phyloP scores from a whole-genome alignment of 1,139 yeast species.

The Yamadazyma atmosphaerica region DNA sequence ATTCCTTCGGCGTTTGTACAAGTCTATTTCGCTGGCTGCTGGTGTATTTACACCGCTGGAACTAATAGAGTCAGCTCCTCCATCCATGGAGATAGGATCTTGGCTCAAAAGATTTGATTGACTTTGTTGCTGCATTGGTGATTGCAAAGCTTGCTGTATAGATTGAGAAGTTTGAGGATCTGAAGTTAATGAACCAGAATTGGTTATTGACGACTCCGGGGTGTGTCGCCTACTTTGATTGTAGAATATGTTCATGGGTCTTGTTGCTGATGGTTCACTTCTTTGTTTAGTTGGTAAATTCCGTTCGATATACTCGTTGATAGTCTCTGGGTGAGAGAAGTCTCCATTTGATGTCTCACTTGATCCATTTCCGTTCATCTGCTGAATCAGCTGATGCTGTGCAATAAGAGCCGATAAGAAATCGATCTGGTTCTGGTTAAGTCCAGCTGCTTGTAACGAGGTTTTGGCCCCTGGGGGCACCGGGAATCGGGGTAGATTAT shows the following conservation, averaged over 20 bases:
- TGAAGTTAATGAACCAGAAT: not conserved
- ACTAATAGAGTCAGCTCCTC: not conserved
- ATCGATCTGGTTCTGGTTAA: conserved; percentile 66
- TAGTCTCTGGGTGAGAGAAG: not conserved
- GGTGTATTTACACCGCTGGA: not conserved
- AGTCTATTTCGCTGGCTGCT: conserved; percentile 6
- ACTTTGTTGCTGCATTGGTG: not conserved
- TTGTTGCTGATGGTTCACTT: too few relatives aligned
- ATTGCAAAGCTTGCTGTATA: conserved; percentile 18
- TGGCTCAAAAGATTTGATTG: not conserved
- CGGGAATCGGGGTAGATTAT: conserved; percentile 54
- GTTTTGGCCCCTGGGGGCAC: conserved; percentile 74
- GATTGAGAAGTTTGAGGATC: too few relatives aligned
- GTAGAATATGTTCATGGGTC: conserved; percentile 2
- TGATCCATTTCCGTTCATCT: conserved; percentile 4
- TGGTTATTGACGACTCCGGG: too few relatives aligned
- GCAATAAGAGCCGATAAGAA: conserved; percentile 72
- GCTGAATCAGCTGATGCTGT: conserved; percentile 51
- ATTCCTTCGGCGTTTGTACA: conserved; percentile 55
- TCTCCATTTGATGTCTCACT: too few relatives aligned
- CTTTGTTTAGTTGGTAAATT: too few relatives aligned
- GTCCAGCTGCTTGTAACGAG: conserved; percentile 63
- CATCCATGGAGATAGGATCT: not conserved
- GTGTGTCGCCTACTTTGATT: too few relatives aligned
- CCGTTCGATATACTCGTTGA: too few relatives aligned